phyloP scores from a whole-genome alignment of 768 basidiomycete species.

The Termitomyces sp. region DNA sequence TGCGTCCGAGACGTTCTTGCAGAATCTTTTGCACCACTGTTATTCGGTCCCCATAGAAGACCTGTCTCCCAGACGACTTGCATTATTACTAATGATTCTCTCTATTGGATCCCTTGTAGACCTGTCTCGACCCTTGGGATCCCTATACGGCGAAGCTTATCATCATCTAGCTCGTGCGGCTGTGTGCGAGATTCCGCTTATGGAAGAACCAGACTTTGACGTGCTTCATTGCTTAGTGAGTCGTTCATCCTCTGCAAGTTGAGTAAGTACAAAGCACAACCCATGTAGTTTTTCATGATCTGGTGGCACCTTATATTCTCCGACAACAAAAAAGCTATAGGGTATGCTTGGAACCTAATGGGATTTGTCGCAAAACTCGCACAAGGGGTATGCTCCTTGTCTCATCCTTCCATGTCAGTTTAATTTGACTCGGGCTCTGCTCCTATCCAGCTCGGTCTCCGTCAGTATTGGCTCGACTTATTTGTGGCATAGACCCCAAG shows the following conservation, averaged over 20 bases:
- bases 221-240: slow-evolving; percentile 61
- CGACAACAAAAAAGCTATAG: slow-evolving; percentile 65
- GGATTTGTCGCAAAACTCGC: slow-evolving; percentile 70
- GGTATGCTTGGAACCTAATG: slow-evolving; percentile 74
- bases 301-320: slow-evolving; percentile 74
- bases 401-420: slow-evolving; percentile 2
- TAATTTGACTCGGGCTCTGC: slow-evolving; percentile 9
- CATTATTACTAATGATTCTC: slow-evolving; percentile 65
- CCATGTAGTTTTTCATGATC: slow-evolving; percentile 53
- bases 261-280: not conserved
- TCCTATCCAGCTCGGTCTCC: slow-evolving; percentile 53
- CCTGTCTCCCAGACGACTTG: slow-evolving; percentile 60
- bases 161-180: slow-evolving; percentile 63
- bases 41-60: slow-evolving; percentile 56
- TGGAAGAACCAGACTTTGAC: slow-evolving; percentile 72
- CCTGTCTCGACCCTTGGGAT: slow-evolving; percentile 47
- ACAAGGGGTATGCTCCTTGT: slow-evolving; percentile 48
- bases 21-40: slow-evolving; percentile 63
- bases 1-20: slow-evolving; percentile 63
- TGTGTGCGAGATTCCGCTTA: slow-evolving; percentile 67
- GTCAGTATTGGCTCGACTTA: slow-evolving; percentile 32
- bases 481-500: not conserved
- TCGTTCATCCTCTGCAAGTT: not conserved
- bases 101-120: slow-evolving; percentile 70
- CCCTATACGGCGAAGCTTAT: slow-evolving; percentile 57